Conservation (phyloP, 1,284 basidiomycete genomes). For the Tilletia indica region DNA sequence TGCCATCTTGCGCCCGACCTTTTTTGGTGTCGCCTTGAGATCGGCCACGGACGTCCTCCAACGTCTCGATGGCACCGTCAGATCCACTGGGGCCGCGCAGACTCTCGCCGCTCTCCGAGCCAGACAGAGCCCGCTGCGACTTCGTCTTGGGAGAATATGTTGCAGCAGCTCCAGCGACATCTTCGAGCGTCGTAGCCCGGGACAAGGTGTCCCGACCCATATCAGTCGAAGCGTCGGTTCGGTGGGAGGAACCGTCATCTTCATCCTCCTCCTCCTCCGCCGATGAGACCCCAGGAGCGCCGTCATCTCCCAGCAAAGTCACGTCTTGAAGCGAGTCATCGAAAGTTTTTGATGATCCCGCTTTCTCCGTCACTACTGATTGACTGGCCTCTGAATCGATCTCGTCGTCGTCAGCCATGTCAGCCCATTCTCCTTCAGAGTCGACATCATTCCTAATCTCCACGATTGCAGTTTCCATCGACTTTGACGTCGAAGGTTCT, state of each 20-base stretch:
- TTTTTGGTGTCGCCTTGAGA: background rate
- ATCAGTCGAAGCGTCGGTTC: background rate
- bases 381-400: background rate
- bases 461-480: background rate
- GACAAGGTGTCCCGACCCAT: background rate
- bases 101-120: background rate
- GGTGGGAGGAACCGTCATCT: background rate
- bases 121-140: background rate
- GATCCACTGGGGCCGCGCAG: background rate
- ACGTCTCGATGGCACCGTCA: background rate
- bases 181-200: constrained; percentile 6
- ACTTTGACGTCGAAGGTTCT: no score
- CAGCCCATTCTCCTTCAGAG: background rate
- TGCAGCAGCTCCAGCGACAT: background rate
- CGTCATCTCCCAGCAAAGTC: no score
- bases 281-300: no score
- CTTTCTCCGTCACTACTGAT: no score
- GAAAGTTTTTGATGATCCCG: no score
- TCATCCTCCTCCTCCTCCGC: constrained; percentile 1
- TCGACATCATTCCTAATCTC: no score
- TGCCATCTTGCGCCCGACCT: no score
- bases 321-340: no score
- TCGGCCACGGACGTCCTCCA: background rate
- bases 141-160: background rate
- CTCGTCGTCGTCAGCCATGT: background rate